Evolutionary conservation across 2,329 filamentous ascomycete genomes (phyloP), one percentile per base, ranked within the genome.

Genomic region (Stemphylium lycopersici): DNA sequence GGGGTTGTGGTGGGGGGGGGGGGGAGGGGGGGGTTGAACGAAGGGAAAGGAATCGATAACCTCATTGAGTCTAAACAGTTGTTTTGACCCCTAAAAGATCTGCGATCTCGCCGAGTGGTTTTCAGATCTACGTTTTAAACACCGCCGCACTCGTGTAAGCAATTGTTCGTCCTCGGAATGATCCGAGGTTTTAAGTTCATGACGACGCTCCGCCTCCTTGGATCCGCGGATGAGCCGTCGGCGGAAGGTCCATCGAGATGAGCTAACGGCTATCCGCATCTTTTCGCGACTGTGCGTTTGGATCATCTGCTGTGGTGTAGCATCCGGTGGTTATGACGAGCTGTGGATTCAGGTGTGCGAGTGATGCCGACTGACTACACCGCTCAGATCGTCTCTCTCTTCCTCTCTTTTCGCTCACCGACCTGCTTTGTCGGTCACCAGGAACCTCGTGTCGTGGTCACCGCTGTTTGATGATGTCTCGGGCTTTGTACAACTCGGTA

Each of bases 211-310:
- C 26, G 26, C 40, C 26, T 20, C 37, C 11, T 24, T 39, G 37
- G 10, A 38, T 38, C 24, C 39, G 41, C 41, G 12, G 41, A 44
- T 44, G 18, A 4, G 41, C 41, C 22, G 22, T 3, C 41, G 41
- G 29, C 40, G 40, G 40, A 43, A 43, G 40, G 40, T 43, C 26
- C 24, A 29, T 43, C 40, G 29, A 33, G 16, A 43, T 43, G 16
- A 32, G 16, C 11, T 20, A 24, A 24, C 22, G 22, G 22, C 22
- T 24, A 24, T 24, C 22, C 22, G 22, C 22, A 24, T 24, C 22
- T 24, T 24, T 24, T 4, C 22, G 6, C 22, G 15, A 22, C 15
- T 16, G 16, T 6, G 7, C 15, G 22, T 18, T 18, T 15, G 12
- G 6, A 6, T n/a, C 13, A 34, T 24, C 40, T 15, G 26, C 10